Base-by-base conservation (phyloP, 306 rosid species). In the Alnus rubra region DNA sequence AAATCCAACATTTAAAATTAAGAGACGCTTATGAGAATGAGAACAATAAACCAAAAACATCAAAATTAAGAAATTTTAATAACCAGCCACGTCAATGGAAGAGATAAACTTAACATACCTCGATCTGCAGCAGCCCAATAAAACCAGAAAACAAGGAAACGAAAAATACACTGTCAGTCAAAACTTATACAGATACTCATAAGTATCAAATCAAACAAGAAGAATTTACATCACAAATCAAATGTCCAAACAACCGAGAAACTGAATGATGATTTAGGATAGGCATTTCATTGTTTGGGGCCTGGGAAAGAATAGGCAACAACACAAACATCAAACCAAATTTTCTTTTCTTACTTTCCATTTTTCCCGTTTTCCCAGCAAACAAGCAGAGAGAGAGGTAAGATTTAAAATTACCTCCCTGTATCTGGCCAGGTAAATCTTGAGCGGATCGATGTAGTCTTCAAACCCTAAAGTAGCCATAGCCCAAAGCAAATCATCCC, bases 401-500 rank as follows among this genome's bases (percentile, higher is more conserved):
- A 74, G 74, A 16, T 51, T 50, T 35, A 2, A 53, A 59, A 30
- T 77, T 60, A 94, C 99, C 92, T 95, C 99, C 86, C 99, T 85
- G 85, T 91, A 95, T 91, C 92, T 90, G 1, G 80, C 44, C 35
- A 95, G 88, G 89, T 95, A 95, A 86, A 87, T 85, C 79, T 92
- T 95, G 16, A 95, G 91, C 5, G 99, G 97, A 76, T 95, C 98
- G 8, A 95, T 93, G 51, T 95, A 95, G 78, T 95, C 99, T 76
- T 93, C 99, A 75, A 95, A 95, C 55, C 97, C 98, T 33, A 95
- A 74, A 67, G 98, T 95, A 0, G 97, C 97, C 98, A 95, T 93
- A 2, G 99, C 97, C 99, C 99, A 95, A 74, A 95, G 97, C 87
- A 95, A 91, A 83, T 95, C 99, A 35, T 95, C 98, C 2, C 99